These are phyloP conservation scores for Pseudogymnoascus sp. DNA, from an alignment of 2,329 filamentous ascomycete genomes.

Conservation along the genomic window DNA sequence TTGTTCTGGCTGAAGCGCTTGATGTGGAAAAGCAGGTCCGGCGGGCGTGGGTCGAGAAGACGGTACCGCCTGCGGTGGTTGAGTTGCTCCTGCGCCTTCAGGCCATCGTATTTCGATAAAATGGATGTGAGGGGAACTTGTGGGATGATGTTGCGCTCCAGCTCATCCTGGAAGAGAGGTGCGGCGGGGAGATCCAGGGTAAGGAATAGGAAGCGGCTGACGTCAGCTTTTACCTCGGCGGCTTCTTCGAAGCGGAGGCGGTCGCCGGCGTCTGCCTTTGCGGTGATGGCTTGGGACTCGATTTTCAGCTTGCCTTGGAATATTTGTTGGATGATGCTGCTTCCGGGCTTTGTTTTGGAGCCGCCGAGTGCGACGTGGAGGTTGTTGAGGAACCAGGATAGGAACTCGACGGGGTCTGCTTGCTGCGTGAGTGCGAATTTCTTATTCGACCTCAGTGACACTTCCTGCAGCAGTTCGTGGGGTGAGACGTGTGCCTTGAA, in stretches of 20 bases:
- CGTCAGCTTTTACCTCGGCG: conserved; percentile 68
- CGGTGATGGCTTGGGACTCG: conserved; percentile 89
- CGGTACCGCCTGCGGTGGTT: conserved; percentile 85
- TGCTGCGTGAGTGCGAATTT: conserved; percentile 86
- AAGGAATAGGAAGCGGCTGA: conserved; percentile 79
- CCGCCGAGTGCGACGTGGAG: conserved; percentile 87
- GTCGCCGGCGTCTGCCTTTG: conserved; percentile 79
- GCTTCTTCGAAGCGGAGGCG: conserved; percentile 90
- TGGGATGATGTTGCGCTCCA: conserved; percentile 93
- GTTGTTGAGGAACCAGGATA: conserved; percentile 97
- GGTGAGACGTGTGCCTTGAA: conserved; percentile 97
- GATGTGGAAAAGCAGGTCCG: conserved; percentile 87
- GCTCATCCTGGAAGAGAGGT: conserved; percentile 91
- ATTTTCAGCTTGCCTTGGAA: conserved; percentile 92
- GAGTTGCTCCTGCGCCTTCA: conserved; percentile 79
- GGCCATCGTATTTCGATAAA: conserved; percentile 87
- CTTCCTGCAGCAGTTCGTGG: conserved; percentile 92
- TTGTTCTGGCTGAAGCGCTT: conserved; percentile 97
- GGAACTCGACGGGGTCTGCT: conserved; percentile 91
- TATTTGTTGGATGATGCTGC: conserved; percentile 81
- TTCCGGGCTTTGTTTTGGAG: conserved; percentile 75
- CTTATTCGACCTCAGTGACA: conserved; percentile 83
- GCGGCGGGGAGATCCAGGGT: conserved; percentile 88
- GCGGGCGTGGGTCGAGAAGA: conserved; percentile 82
- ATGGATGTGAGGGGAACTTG: conserved; percentile 78